phyloP scores from a whole-genome alignment of 108 stramenopile genomes.

The Skeletonema tropicum region DNA sequence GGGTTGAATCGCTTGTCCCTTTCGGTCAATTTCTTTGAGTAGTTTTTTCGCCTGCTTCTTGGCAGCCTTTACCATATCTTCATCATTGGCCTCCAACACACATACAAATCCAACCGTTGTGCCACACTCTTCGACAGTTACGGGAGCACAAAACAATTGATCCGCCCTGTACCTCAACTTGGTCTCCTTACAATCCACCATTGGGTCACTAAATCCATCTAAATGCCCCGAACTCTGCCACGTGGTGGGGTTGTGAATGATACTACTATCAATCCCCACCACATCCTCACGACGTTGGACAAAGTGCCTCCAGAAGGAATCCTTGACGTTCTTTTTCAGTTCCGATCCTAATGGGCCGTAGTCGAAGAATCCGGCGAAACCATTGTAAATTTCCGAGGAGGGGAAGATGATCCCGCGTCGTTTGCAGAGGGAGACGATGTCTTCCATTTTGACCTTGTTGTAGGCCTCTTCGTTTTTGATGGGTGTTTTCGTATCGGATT shows the following conservation, averaged over 20 bases:
- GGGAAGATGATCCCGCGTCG: conserved; percentile 96
- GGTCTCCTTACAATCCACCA: conserved; percentile 96
- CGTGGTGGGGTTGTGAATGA: conserved; percentile 93
- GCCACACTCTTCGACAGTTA: conserved; percentile 54
- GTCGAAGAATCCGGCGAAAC: conserved; percentile 97
- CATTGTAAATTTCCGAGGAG: conserved; percentile 96
- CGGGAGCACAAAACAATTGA: conserved; percentile 87
- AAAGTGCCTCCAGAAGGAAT: conserved; percentile 93
- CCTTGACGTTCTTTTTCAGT: conserved; percentile 89
- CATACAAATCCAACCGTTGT: conserved; percentile 80
- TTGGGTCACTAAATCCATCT: conserved; percentile 96
- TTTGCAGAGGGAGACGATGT: conserved; percentile 92
- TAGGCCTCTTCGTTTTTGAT: conserved; percentile 34
- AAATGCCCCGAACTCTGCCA: conserved; percentile 97
- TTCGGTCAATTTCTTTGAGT: conserved; percentile 55
- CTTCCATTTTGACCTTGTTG: conserved; percentile 75
- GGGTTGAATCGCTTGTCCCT: conserved; percentile 54
- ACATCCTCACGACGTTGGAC: conserved; percentile 91
- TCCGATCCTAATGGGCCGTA: conserved; percentile 95
- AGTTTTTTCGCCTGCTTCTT: conserved; percentile 72
- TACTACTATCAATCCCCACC: conserved; percentile 91
- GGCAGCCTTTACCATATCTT: conserved; percentile 84
- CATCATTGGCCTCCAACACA: conserved; percentile 87
- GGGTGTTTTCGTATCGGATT: conserved; percentile 9
- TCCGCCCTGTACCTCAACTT: conserved; percentile 95